Percentiles rank a stretch among this genome's conserved stretches.
Conservation (phyloP, 768 basidiomycete genomes). For the Tricholomella constricta region DNA sequence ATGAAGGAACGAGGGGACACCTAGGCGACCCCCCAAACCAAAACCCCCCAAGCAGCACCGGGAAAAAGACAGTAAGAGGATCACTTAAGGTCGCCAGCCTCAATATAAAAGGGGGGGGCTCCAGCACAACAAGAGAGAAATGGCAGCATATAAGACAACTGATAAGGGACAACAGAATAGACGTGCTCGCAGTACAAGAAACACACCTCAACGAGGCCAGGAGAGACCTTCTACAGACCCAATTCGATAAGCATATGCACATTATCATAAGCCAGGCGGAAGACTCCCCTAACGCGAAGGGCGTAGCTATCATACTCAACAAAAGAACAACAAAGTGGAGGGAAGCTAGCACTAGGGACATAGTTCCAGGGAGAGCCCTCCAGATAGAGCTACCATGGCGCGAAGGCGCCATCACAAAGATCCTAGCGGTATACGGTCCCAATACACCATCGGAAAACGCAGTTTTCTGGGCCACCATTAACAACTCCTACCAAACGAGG, state of each 20-base stretch:
- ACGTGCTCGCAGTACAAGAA: constrained; percentile 31
- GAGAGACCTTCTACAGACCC: constrained; percentile 1
- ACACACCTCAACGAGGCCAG: constrained; percentile 26
- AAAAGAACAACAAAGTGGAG: constrained; percentile 22
- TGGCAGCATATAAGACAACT: constrained; percentile 28
- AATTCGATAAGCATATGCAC: constrained; percentile 12
- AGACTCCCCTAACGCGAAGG: constrained; percentile 21
- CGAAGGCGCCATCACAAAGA: constrained; percentile 7
- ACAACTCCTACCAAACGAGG: too few relatives aligned
- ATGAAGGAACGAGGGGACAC: too few relatives aligned
- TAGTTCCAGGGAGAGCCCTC: constrained; percentile 32
- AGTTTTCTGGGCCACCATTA: too few relatives aligned
- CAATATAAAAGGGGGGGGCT: too few relatives aligned
- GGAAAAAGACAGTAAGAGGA: too few relatives aligned
- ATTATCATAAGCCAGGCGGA: constrained; percentile 20
- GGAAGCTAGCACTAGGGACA: constrained; percentile 1
- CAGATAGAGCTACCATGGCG: constrained; percentile 23
- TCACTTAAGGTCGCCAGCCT: too few relatives aligned
- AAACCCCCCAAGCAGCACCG: too few relatives aligned
- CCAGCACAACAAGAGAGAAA: too few relatives aligned
- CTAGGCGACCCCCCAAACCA: too few relatives aligned
- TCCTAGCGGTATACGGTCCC: too few relatives aligned
- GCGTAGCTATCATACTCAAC: constrained; percentile 37
- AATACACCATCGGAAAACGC: too few relatives aligned
- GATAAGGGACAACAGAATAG: constrained; percentile 25